Conservation (phyloP, 129 eudicot genomes). For the Oenanthe sinensis region DNA sequence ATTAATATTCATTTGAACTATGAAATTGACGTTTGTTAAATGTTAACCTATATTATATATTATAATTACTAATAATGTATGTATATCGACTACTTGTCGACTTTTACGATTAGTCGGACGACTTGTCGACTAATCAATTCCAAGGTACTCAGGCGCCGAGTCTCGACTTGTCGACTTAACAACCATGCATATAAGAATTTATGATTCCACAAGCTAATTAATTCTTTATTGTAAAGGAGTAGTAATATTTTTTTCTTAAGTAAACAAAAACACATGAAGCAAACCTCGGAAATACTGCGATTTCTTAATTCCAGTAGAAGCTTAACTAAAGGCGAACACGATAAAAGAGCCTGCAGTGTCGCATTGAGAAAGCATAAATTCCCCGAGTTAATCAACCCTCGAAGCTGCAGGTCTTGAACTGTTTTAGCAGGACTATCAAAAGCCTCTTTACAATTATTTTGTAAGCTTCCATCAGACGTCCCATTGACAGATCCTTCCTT, state of each 20-base stretch:
- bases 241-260: background rate
- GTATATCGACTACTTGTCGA: no score
- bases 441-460: conserved; percentile 16
- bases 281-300: conserved; percentile 41
- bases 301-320: conserved; percentile 52
- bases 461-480: conserved; percentile 16
- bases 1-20: no score
- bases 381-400: conserved; percentile 78
- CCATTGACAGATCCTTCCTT: conserved; percentile 30
- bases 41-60: no score
- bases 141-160: no score
- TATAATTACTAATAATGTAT: no score
- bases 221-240: background rate
- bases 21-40: no score
- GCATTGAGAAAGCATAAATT: conserved; percentile 87
- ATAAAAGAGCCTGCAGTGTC: conserved; percentile 76
- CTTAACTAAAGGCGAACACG: conserved; percentile 67
- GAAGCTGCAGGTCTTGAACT: conserved; percentile 42
- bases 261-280: conserved; percentile 7
- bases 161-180: no score
- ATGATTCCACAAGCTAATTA: background rate
- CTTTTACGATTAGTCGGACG: no score
- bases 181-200: background rate
- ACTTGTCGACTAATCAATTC: no score
- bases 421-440: conserved; percentile 22